Conservation (phyloP, 257 asterid genomes). For the Cinchona pubescens region DNA sequence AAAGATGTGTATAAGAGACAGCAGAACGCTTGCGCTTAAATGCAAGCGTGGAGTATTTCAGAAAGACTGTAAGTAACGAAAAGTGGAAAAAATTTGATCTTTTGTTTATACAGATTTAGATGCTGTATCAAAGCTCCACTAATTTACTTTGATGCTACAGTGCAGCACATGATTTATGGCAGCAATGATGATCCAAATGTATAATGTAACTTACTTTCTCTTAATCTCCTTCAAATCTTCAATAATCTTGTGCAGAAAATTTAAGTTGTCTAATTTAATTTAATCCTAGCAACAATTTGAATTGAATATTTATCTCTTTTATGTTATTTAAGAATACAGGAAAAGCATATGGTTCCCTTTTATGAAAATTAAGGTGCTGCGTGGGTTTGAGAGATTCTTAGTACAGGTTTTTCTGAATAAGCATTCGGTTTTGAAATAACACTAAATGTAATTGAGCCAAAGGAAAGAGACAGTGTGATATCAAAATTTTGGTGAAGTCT, state of each 20-base stretch:
- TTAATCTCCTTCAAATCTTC: not conserved
- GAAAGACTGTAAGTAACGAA: conserved; percentile 67
- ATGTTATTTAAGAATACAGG: not conserved
- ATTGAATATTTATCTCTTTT: not conserved
- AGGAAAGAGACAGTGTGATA: not conserved
- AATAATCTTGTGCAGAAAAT: not conserved
- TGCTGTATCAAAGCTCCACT: not conserved
- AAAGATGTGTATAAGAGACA: too few species aligned
- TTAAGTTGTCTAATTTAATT: not conserved
- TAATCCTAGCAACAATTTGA: not conserved
- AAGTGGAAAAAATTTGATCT: not conserved
- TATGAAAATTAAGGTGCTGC: not conserved
- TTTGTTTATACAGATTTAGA: not conserved
- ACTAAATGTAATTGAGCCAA: not conserved
- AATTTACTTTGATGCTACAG: conserved; percentile 38
- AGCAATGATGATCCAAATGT: conserved; percentile 85
- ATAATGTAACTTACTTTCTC: conserved; percentile 22
- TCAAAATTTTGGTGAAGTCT: not conserved
- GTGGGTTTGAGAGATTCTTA: not conserved
- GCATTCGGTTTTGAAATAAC: not conserved
- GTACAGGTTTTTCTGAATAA: not conserved
- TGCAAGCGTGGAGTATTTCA: conserved; percentile 95
- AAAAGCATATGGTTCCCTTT: not conserved
- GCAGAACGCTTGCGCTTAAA: conserved; percentile 65
- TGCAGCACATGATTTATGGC: conserved; percentile 98